A percentile compares a stretch with the other conserved stretches of the same genome.
These are phyloP conservation scores for Trichophaea hybrida DNA, from an alignment of 2,329 filamentous ascomycete species.

Conservation along the genomic window DNA sequence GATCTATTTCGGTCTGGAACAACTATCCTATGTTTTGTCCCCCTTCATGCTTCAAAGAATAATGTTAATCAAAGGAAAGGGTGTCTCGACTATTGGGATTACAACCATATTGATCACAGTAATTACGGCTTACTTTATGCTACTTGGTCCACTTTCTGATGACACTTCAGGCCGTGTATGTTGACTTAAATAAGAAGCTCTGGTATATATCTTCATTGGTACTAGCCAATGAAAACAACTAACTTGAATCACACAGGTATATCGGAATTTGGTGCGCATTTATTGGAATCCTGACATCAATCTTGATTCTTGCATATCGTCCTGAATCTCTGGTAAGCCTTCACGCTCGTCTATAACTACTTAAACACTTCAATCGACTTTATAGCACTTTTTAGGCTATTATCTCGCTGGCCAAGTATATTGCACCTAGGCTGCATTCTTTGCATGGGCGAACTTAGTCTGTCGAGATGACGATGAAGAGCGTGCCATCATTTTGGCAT, in stretches of 20 bases:
- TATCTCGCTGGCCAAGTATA: conserved; percentile 58
- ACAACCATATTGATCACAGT: neutral
- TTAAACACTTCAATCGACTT: conserved; percentile 33
- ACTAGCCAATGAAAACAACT: conserved; percentile 36
- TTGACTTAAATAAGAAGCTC: conserved; percentile 29
- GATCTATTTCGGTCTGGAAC: conserved; percentile 39
- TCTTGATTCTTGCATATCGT: conserved; percentile 45
- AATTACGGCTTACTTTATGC: conserved; percentile 20
- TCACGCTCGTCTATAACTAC: conserved; percentile 26
- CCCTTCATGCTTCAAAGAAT: neutral
- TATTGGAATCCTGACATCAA: conserved; percentile 48
- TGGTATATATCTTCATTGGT: conserved; percentile 40
- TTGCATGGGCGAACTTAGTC: conserved; percentile 61
- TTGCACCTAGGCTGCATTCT: conserved; percentile 59
- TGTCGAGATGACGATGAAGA: conserved; percentile 49
- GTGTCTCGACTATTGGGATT: neutral
- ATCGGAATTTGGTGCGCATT: conserved; percentile 52
- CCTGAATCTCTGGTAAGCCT: conserved; percentile 28
- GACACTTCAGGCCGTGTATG: neutral
- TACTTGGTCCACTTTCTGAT: conserved; percentile 40
- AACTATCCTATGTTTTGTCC: conserved; percentile 37
- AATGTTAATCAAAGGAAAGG: neutral
- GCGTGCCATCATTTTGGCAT: conserved; percentile 51
- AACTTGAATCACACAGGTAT: conserved; percentile 37
- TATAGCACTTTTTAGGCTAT: conserved; percentile 46